Conservation (phyloP, 1,139 yeast genomes). For the Taphrina sp. region DNA sequence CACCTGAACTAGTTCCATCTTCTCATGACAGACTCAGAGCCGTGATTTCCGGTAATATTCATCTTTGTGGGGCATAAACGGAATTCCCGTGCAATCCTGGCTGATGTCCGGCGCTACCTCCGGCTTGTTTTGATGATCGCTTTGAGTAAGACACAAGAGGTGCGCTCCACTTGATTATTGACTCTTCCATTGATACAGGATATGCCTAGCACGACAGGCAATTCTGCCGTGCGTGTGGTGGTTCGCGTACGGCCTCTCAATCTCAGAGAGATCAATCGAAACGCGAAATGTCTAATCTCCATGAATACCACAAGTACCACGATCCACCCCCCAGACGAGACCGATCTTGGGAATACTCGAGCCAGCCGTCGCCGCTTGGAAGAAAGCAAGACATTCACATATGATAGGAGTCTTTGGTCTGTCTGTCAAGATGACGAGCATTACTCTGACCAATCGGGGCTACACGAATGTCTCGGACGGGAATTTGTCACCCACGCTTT, state of each 20-base stretch:
- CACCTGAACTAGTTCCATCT: no score
- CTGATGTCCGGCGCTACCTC: no score
- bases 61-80: no score
- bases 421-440: conserved; percentile 45
- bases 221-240: conserved; percentile 43
- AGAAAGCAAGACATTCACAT: conserved; percentile 48
- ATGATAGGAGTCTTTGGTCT: conserved; percentile 65
- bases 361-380: conserved; percentile 34
- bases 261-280: conserved; percentile 40
- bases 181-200: no score
- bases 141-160: no score
- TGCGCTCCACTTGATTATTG: no score
- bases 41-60: no score
- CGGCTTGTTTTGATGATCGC: no score
- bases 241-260: conserved; percentile 47
- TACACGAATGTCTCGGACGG: conserved; percentile 57
- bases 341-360: conserved; percentile 15
- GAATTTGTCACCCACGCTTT: conserved; percentile 62
- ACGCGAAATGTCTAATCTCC: conserved; percentile 39
- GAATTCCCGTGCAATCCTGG: no score
- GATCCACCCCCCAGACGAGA: conserved; percentile 33
- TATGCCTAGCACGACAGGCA: neutral
- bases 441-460: conserved; percentile 52
- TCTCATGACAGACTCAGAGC: no score
- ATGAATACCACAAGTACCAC: conserved; percentile 38